phyloP scores from a whole-genome alignment of 2,329 filamentous ascomycete genomes.

The Ilyonectria sp. region DNA sequence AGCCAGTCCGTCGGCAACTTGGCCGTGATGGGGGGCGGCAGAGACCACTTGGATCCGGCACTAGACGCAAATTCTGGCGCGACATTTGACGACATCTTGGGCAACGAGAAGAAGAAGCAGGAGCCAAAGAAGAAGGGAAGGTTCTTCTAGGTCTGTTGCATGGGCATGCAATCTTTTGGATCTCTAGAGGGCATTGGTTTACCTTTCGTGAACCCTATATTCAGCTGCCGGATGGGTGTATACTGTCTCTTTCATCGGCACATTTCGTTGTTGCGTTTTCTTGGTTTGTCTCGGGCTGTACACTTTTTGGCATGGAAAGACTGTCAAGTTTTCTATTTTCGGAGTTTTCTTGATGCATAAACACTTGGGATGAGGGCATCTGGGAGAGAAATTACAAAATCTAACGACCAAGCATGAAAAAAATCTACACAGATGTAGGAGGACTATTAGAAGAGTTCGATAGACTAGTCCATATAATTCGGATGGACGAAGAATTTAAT shows the following conservation, averaged over 20 bases:
- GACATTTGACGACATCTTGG: constrained; percentile 67
- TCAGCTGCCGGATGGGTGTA: constrained; percentile 20
- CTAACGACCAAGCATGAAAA: constrained; percentile 50
- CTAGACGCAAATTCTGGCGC: constrained; percentile 51
- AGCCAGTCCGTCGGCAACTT: constrained; percentile 57
- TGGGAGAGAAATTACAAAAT: constrained; percentile 35
- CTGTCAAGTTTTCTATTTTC: neutral
- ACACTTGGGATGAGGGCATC: constrained; percentile 31
- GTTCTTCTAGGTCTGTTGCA: constrained; percentile 53
- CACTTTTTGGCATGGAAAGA: constrained; percentile 14
- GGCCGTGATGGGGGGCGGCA: constrained; percentile 42
- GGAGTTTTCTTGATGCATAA: constrained; percentile 2
- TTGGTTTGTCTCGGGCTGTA: constrained; percentile 2
- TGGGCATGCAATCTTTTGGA: constrained; percentile 21
- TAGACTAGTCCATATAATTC: constrained; percentile 45
- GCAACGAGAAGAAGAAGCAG: constrained; percentile 51
- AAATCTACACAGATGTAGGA: constrained; percentile 48
- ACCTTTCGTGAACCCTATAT: constrained; percentile 30
- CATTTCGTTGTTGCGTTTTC: constrained; percentile 13
- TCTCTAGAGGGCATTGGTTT: constrained; percentile 20
- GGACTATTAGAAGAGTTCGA: constrained; percentile 42
- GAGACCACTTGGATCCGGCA: constrained; percentile 37
- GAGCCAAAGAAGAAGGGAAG: constrained; percentile 58
- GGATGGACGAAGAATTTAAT: constrained; percentile 41
- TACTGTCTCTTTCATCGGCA: constrained; percentile 19